Percentiles rank a stretch among this genome's conserved stretches.
Conservation (phyloP, 371 early-diverging fungal species). For the Conidiobolus incongruus region DNA sequence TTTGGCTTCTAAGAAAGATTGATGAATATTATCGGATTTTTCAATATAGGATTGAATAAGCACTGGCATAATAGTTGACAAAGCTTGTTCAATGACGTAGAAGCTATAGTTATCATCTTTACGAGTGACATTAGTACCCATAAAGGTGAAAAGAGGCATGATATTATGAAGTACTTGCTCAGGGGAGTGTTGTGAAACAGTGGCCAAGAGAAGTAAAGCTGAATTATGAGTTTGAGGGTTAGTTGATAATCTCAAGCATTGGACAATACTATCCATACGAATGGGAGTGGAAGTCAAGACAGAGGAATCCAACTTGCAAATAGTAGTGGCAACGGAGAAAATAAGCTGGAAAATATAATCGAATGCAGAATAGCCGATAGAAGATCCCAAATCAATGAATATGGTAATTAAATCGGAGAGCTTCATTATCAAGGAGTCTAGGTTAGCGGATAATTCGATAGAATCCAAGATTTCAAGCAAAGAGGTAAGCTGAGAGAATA, state of each 20-base stretch:
- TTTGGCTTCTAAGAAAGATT: slow-evolving; percentile 22
- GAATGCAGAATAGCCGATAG: slow-evolving; percentile 30
- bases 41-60: slow-evolving; percentile 31
- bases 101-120: slow-evolving; percentile 92
- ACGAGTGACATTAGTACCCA: slow-evolving; percentile 85
- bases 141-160: slow-evolving; percentile 92
- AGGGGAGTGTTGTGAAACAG: slow-evolving; percentile 59
- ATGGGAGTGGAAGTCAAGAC: slow-evolving; percentile 15
- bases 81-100: slow-evolving; percentile 76
- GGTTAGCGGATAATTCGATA: background rate
- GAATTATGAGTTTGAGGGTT: slow-evolving; percentile 92
- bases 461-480: background rate
- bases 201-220: slow-evolving; percentile 67
- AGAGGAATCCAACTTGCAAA: slow-evolving; percentile 6
- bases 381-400: slow-evolving; percentile 3
- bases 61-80: slow-evolving; percentile 71
- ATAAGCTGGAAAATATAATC: slow-evolving; percentile 78
- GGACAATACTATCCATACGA: slow-evolving; percentile 70
- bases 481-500: background rate
- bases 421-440: slow-evolving; percentile 23
- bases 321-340: slow-evolving; percentile 41
- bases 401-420: slow-evolving; percentile 18
- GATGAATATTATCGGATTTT: slow-evolving; percentile 10
- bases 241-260: slow-evolving; percentile 63
- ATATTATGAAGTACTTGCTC: slow-evolving; percentile 73